These are phyloP conservation scores for Alternaria dauci DNA, from an alignment of 2,329 filamentous ascomycete genomes.

Conservation along the genomic window DNA sequence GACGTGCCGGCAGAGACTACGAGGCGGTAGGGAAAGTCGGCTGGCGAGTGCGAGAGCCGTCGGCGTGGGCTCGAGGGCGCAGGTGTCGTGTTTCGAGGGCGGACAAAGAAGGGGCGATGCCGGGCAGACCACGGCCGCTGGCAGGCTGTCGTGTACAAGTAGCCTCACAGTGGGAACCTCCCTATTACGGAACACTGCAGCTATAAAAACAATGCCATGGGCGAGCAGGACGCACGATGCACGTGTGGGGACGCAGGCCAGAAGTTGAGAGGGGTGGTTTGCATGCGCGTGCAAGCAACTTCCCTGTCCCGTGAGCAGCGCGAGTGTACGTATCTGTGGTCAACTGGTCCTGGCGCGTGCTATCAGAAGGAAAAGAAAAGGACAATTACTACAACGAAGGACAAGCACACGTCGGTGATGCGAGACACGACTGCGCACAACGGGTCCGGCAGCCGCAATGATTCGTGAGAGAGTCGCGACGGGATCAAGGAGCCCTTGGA, in stretches of 20 bases:
- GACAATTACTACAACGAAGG: slow-evolving; percentile 21
- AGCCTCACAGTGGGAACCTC: slow-evolving; percentile 12
- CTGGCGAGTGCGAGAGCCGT: slow-evolving; percentile 16
- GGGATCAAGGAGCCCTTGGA: slow-evolving; percentile 29
- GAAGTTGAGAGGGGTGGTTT: slow-evolving; percentile 32
- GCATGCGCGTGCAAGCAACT: slow-evolving; percentile 40
- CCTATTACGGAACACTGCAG: slow-evolving; percentile 17
- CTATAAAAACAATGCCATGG: slow-evolving; percentile 25
- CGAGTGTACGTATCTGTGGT: background rate
- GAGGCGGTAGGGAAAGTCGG: slow-evolving; percentile 1
- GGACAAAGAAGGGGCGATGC: slow-evolving; percentile 8
- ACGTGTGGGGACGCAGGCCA: slow-evolving; percentile 26
- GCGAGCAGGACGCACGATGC: slow-evolving; percentile 20
- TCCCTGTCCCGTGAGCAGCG: slow-evolving; percentile 29
- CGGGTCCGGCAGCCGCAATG: slow-evolving; percentile 31
- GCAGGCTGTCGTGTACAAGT: slow-evolving; percentile 8
- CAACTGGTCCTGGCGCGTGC: slow-evolving; percentile 16
- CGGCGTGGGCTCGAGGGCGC: slow-evolving; percentile 10
- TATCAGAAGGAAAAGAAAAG: slow-evolving; percentile 25
- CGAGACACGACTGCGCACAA: slow-evolving; percentile 28
- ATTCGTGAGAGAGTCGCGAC: slow-evolving; percentile 28
- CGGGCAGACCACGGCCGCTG: slow-evolving; percentile 16
- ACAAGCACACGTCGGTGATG: slow-evolving; percentile 36
- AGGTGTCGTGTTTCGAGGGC: background rate
- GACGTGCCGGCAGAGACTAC: slow-evolving; percentile 16